Base-by-base conservation (phyloP, 768 basidiomycete genomes). In the Wakefieldia striispora region DNA sequence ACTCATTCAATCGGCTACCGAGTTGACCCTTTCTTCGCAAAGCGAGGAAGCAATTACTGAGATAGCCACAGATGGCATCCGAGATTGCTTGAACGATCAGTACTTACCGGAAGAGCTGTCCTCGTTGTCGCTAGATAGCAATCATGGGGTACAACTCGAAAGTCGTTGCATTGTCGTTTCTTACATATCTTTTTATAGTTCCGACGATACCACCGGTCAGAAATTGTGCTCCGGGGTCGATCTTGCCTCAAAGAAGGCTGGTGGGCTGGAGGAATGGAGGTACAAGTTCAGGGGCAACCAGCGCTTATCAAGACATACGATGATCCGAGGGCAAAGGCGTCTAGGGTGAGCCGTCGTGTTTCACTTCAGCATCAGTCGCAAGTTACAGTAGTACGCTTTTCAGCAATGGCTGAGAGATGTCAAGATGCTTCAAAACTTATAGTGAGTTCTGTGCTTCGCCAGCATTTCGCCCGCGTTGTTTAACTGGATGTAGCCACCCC, bases 361-460 rank as follows among this genome's bases (percentile, higher is more conserved):
- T 33, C 23, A 34, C 14, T 6, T 12, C 17, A 5, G 17, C 5
- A 3, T 3, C 6, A 3, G n/a, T 20, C 11, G 5, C 35, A 3
- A 4, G 19, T 20, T 9, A 10, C 33, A 3, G 4, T 47, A 16
- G 47, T 23, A 39, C 42, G 7, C 9, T 40, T 23, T 29, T 41
- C 29, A 80, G 79, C 61, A 66, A 59, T 80, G 79, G 80, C 47
- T 78, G 16, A 64, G 66, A 26, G 79, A 81, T 45, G 72, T 81
- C 20, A 79, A 76, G 57, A 64, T 70, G 21, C 64, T 81, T 36
- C 75, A 79, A 54, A 74, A 74, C 47, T 48, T 80, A n/a, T 75
- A 73, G 79, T 80, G 47, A 43, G 76, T 62, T 16, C 13, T 5
- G 3, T 31, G 14, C 34, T 21, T 19, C 13, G 13, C 19, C 40